Base-by-base conservation (phyloP, 345 rosid genomes). In the Populus deltoides region DNA sequence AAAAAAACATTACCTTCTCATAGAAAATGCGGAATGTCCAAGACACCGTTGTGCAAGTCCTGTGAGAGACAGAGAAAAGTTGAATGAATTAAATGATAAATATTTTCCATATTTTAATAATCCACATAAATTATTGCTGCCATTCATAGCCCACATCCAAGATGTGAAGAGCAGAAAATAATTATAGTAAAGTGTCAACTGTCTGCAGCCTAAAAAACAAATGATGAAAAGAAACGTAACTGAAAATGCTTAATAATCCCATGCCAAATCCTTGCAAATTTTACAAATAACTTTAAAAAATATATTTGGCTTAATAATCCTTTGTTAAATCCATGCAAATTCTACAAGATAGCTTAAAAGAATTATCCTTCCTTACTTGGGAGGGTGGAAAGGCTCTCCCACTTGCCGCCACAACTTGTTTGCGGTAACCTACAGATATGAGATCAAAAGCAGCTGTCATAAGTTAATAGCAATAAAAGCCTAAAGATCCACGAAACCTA, bases 11-110 rank as follows among this genome's bases (percentile, higher is more conserved):
- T 87, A 90, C 98, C 96, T 92, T 94, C 89, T 92, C 97, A 67
- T 92, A 94, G 89, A 94, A 94, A 79, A 82, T 84, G 79, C 98
- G 97, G 82, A 94, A 94, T 75, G 96, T 91, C 94, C 94, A 92
- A 76, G 98, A 91, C 79, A 92, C 91, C 33, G 98, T 90, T 49
- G 96, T 94, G 85, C 98, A 94, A 31, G 98, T 94, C 92, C 98
- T 94, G 90, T 11, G 45, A 63, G 69, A 74, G 38, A 75, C 31
- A 36, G 43, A 78, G 62, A 51, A 53, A 70, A 35, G 36, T 61
- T 73, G 72, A 69, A 74, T 35, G 16, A 80, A 71, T 41, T 62
- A 27, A 71, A 35, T 25, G 70, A 35, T 20, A 3, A 22, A 69
- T 68, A 24, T 27, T 39, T 13, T 25, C 63, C 66, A 78, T 11